Evolutionary conservation across 495 filamentous ascomycete genomes (phyloP), one percentile per base, ranked within the genome.

Genomic region (Trichoderma reesei): DNA sequence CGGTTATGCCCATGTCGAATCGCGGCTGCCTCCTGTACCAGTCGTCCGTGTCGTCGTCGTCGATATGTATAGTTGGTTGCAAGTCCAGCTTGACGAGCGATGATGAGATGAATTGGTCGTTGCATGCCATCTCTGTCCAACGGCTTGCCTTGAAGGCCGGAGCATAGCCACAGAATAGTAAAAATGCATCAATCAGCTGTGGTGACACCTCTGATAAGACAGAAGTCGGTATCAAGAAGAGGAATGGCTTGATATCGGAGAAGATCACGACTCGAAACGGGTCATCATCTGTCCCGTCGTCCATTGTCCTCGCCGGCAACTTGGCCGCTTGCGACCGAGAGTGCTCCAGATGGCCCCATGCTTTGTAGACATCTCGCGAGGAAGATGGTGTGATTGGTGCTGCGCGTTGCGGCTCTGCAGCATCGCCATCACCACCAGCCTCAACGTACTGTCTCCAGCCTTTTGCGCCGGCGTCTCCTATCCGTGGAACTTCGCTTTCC

Each of bases 401-500:
- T 63, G 44, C 2, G 63, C 36, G 4, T 33, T 70, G 69, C 20
- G 78, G 60, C 70, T 79, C 67, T 48, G 82, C 74, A 41, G 73
- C 71, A n/a, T 73, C 70, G 38, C 73, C 67, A 33, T 60, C 64
- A 14, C 63, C 70, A 5, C 63, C 69, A 41, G 70, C 68, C n/a
- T 72, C 73, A 41, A 70, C 70, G 73, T 82, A 87, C 31, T 75
- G 70, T 26, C 70, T 72, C 92, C 93, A 96, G 16, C 90, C 92
- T 37, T 80, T 75, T 39, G 89, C 86, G 5, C 76, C 78, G 6
- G 72, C 68, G 72, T 98, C 94, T 5, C 94, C 94, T 63, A 96
- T 82, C 8, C 92, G 85, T 3, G 88, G 76, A 7, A 86, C 80
- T 70, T 97, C 94, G 44, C 85, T 90, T 61, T 96, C 90, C 94